Evolutionary conservation across 371 early-diverging fungal genomes (phyloP), one percentile per base, ranked within the genome.

Genomic region (Mucor piriformis): DNA sequence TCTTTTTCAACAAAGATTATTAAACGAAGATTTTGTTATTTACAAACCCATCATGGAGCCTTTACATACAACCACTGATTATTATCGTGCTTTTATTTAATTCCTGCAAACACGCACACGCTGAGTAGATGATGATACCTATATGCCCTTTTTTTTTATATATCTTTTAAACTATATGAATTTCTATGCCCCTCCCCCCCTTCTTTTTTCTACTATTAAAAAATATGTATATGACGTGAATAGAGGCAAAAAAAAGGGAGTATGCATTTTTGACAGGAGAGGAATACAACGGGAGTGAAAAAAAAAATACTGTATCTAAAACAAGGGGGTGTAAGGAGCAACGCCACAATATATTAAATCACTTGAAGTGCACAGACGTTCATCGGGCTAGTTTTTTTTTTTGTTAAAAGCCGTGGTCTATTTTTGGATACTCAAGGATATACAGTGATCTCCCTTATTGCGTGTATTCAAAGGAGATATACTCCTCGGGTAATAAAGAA

Each of bases 1-100:
- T 47, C 63, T 67, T 27, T 50, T 64, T 23, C 40, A 51, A 34
- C 15, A 43, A 25, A 21, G 24, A 48, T 24, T 2, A 15, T 24
- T 23, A 32, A 53, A 21, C 15, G 18, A 35, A 12, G 34, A 60
- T 37, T 46, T 53, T 16, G 52, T 60, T 27, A 44, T 53, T 44
- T 37, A 63, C 34, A 55, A 46, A 23, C 55, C 55, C 15, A 40
- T 40, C 16, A 40, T 16, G 13, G 16, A 16, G 7, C 6, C 16
- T 40, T 18, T 42, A 18, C 18, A 18, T n/a, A n/a, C n/a, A n/a
- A n/a, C n/a, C 16, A 16, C 40, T 16, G 40, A 40, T 16, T 40
- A 16, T 40, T 40, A 40, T 42, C 18, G 6, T 20, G 42, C 18
- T 10, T 42, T 18, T 42, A 18, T 42, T 42, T 42, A 42, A 42